phyloP scores from a whole-genome alignment of 2,329 filamentous ascomycete genomes.

The Colletotrichum falcatum region DNA sequence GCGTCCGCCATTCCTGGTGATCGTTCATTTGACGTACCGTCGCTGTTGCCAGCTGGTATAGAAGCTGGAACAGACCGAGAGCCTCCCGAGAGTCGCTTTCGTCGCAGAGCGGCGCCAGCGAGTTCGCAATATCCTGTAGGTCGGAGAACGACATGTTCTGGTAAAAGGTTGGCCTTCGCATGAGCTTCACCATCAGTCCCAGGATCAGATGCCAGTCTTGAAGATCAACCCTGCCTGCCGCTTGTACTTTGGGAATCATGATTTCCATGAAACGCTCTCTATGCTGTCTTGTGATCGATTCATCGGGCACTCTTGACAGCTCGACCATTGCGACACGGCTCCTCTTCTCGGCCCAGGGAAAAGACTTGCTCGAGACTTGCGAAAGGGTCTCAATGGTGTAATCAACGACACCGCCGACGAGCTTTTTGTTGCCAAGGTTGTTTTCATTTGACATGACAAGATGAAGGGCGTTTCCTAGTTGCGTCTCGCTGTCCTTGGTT shows the following conservation, averaged over 20 bases:
- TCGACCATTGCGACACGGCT: constrained; percentile 27
- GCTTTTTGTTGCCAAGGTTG: constrained; percentile 51
- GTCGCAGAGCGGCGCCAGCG: constrained; percentile 42
- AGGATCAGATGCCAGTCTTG: constrained; percentile 55
- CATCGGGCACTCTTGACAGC: constrained; percentile 52
- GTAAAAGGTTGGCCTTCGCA: constrained; percentile 64
- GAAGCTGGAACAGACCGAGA: constrained; percentile 24
- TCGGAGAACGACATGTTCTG: constrained; percentile 57
- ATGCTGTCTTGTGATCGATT: constrained; percentile 56
- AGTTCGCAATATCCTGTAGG: constrained; percentile 51
- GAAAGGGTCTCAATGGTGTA: constrained; percentile 48
- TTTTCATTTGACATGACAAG: constrained; percentile 53
- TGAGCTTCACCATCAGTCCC: constrained; percentile 61
- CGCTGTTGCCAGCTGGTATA: constrained; percentile 42
- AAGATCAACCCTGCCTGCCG: constrained; percentile 45
- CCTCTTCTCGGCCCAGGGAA: constrained; percentile 29
- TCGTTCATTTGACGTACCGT: constrained; percentile 59
- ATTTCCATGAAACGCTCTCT: constrained; percentile 58
- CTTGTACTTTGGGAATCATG: constrained; percentile 45
- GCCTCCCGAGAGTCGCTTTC: constrained; percentile 18
- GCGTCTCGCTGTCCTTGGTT: constrained; percentile 5
- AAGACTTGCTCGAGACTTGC: constrained; percentile 29
- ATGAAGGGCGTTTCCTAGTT: constrained; percentile 46
- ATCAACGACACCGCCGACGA: constrained; percentile 50
- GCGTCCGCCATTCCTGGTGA: constrained; percentile 56